Percentiles rank a stretch among this genome's conserved stretches.
phyloP scores from a whole-genome alignment of 1,284 basidiomycete genomes.

The Porogramme epimiltina region DNA sequence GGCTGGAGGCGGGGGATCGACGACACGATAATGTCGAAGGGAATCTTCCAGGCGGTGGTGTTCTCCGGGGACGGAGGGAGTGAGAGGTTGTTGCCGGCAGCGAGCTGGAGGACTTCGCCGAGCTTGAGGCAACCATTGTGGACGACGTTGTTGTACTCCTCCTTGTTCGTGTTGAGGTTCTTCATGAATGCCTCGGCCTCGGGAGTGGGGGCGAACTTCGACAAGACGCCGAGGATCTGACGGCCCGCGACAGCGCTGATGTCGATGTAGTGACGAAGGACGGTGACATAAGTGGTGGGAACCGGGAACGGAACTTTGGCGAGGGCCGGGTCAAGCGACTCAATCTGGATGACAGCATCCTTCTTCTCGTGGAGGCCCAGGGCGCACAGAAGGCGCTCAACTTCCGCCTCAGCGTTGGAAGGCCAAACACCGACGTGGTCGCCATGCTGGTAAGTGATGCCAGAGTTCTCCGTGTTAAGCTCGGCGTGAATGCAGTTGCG shows the following conservation, averaged over 20 bases:
- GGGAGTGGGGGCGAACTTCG: conserved; percentile 87
- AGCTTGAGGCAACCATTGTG: conserved; percentile 85
- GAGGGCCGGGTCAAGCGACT: conserved; percentile 94
- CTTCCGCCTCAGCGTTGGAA: conserved; percentile 89
- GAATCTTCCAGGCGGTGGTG: conserved; percentile 89
- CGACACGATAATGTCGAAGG: conserved; percentile 96
- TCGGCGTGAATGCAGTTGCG: conserved; percentile 97
- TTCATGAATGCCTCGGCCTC: conserved; percentile 77
- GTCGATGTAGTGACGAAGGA: conserved; percentile 97
- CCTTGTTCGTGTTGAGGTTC: conserved; percentile 86
- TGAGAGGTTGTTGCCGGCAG: conserved; percentile 76
- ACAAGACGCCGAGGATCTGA: conserved; percentile 86
- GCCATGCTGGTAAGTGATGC: conserved; percentile 98
- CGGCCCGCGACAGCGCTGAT: conserved; percentile 92
- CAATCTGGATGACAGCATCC: conserved; percentile 85
- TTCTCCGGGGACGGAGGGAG: conserved; percentile 61
- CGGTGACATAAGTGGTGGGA: conserved; percentile 92
- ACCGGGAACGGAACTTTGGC: conserved; percentile 99
- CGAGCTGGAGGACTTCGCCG: conserved; percentile 89
- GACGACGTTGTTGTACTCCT: conserved; percentile 78
- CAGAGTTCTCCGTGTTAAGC: conserved; percentile 92
- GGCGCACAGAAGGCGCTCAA: conserved; percentile 84
- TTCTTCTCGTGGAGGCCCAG: conserved; percentile 84
- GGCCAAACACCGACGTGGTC: conserved; percentile 99
- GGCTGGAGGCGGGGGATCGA: conserved; percentile 93